Evolutionary conservation across 2,329 filamentous ascomycete species (phyloP).

Genomic region (Colletotrichum sidae): DNA sequence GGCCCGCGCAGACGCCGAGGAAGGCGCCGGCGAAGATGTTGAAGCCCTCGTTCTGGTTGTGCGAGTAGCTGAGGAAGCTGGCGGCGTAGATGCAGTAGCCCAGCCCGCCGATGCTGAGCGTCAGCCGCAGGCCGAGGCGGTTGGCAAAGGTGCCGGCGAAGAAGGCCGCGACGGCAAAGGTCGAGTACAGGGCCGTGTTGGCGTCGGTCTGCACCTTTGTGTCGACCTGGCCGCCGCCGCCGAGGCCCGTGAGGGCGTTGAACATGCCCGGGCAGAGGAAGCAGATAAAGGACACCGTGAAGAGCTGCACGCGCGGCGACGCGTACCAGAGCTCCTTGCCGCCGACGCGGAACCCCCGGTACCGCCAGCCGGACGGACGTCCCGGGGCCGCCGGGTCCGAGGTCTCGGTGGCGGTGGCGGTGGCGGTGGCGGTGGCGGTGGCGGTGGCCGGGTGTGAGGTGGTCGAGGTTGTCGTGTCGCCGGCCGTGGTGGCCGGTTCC

Average conservation of each 20-base stretch:
- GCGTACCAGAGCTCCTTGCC: conserved; percentile 74
- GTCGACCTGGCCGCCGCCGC: conserved; percentile 71
- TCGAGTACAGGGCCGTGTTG: conserved; percentile 78
- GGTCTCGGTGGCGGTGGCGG: conserved; percentile 36
- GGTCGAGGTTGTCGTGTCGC: neutral
- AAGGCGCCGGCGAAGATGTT: conserved; percentile 81
- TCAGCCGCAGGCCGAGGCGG: conserved; percentile 75
- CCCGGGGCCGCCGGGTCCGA: conserved; percentile 31
- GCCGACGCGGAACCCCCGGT: conserved; percentile 69
- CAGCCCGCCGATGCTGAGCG: conserved; percentile 78
- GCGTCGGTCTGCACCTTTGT: conserved; percentile 70
- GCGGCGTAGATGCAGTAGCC: conserved; percentile 83
- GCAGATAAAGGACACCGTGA: conserved; percentile 69
- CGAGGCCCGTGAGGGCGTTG: conserved; percentile 74
- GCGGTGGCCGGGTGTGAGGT: neutral
- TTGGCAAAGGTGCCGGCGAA: conserved; percentile 84
- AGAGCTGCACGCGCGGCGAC: conserved; percentile 77
- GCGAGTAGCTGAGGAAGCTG: conserved; percentile 77
- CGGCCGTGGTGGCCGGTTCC: conserved; percentile 16
- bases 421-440: conserved; percentile 16
- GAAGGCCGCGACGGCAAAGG: conserved; percentile 76
- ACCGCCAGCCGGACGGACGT: conserved; percentile 72
- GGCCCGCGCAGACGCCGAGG: conserved; percentile 81
- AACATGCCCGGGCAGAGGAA: conserved; percentile 80
- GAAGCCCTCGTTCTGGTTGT: conserved; percentile 76